A percentile compares a stretch with the other conserved stretches of the same genome.
These are phyloP conservation scores for Mucor indicus DNA, from an alignment of 371 early-diverging fungal genomes.

Conservation along the genomic window DNA sequence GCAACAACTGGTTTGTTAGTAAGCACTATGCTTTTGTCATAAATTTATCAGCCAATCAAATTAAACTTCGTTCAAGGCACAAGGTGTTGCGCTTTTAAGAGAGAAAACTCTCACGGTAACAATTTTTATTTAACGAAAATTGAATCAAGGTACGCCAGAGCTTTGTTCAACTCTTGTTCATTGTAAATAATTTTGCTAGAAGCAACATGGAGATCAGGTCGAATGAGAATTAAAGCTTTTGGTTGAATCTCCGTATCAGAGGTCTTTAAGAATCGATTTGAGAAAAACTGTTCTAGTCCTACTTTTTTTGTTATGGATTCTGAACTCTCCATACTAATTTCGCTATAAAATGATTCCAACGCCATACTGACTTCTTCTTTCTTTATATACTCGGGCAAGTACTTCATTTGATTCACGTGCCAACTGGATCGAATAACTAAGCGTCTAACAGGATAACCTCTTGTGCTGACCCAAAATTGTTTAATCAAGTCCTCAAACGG, in stretches of 20 bases:
- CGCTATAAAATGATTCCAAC: slow-evolving; percentile 9
- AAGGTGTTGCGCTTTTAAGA: too few species aligned
- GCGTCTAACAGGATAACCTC: slow-evolving; percentile 8
- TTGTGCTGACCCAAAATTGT: slow-evolving; percentile 7
- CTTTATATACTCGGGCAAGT: slow-evolving; percentile 3
- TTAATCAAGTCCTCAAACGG: slow-evolving; percentile 1
- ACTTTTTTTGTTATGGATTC: slow-evolving; percentile 5
- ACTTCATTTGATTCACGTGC: background rate
- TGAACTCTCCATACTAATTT: slow-evolving; percentile 6
- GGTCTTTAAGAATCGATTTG: background rate
- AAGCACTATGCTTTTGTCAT: too few species aligned
- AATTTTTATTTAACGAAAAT: too few species aligned
- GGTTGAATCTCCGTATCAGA: too few species aligned
- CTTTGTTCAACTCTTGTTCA: too few species aligned
- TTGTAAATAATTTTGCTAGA: too few species aligned
- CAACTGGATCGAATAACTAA: slow-evolving; percentile 10
- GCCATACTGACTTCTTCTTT: slow-evolving; percentile 7
- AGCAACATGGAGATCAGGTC: slow-evolving; percentile 19
- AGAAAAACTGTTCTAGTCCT: slow-evolving; percentile 2
- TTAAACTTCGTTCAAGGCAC: too few species aligned
- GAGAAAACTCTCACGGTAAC: too few species aligned
- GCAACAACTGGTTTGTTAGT: too few species aligned
- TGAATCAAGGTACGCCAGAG: too few species aligned
- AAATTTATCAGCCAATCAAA: too few species aligned
- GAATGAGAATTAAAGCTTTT: slow-evolving; percentile 6